phyloP scores from a whole-genome alignment of 2,329 filamentous ascomycete genomes.

The Aspergillus sclerotialis region DNA sequence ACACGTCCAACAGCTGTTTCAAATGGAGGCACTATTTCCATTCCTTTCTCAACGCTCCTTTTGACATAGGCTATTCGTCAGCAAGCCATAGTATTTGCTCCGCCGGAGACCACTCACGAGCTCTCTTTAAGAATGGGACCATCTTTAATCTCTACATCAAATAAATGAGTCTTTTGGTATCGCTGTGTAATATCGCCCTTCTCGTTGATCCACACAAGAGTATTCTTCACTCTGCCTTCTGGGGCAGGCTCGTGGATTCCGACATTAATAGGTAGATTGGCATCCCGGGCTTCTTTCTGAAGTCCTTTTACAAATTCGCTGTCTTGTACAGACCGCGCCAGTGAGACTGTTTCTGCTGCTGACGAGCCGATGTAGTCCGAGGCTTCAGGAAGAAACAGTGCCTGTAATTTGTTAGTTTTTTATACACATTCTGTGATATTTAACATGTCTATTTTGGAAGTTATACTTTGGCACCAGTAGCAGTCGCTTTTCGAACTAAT shows the following conservation, averaged over 20 bases:
- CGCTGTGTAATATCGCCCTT: constrained; percentile 51
- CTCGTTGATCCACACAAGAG: constrained; percentile 59
- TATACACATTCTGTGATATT: neutral
- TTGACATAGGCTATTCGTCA: constrained; percentile 1
- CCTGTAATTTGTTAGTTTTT: constrained; percentile 35
- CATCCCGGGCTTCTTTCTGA: constrained; percentile 56
- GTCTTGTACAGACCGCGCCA: constrained; percentile 59
- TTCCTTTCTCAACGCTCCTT: constrained; percentile 61
- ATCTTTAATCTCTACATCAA: constrained; percentile 60
- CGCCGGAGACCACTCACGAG: constrained; percentile 27
- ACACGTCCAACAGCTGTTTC: constrained; percentile 66
- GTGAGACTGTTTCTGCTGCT: constrained; percentile 59
- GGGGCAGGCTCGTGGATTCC: constrained; percentile 72
- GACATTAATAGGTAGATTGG: constrained; percentile 69
- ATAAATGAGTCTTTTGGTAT: constrained; percentile 89
- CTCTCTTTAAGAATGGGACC: constrained; percentile 58
- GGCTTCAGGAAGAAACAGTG: constrained; percentile 88
- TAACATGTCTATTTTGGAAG: too few species aligned
- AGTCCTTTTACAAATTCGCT: constrained; percentile 74
- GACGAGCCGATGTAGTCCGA: constrained; percentile 76
- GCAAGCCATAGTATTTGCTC: neutral
- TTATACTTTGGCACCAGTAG: constrained; percentile 69
- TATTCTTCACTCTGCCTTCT: constrained; percentile 53
- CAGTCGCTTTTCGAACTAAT: constrained; percentile 65
- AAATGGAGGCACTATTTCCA: constrained; percentile 60